A percentile compares a stretch with the other conserved stretches of the same genome.
These are phyloP conservation scores for Cordyceps tenuipes DNA, from an alignment of 2,329 filamentous ascomycete genomes.

Conservation along the genomic window DNA sequence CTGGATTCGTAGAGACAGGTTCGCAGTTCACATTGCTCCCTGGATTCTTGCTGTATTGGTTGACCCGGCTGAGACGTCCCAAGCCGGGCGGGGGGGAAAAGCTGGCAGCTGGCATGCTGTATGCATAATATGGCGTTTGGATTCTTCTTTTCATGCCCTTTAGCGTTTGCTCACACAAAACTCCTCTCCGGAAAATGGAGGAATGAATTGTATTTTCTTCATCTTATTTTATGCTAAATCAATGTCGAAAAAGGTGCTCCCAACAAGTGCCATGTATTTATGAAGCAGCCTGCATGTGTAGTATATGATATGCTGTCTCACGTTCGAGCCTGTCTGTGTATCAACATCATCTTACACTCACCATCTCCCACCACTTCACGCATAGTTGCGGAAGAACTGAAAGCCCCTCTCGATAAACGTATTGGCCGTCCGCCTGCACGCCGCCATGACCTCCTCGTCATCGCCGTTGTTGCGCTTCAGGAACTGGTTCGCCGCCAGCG, in stretches of 20 bases:
- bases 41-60: neutral
- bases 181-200: neutral
- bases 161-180: constrained; percentile 1
- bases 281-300: neutral
- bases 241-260: neutral
- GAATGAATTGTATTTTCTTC: neutral
- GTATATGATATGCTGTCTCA: no score
- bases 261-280: neutral
- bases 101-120: neutral
- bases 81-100: neutral
- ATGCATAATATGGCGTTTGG: neutral
- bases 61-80: neutral
- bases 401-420: neutral
- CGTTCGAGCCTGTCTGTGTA: no score
- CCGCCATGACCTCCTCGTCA: neutral
- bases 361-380: neutral
- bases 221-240: neutral
- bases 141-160: neutral
- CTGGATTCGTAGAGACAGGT: constrained; percentile 31
- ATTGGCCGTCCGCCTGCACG: neutral
- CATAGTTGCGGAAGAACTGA: neutral
- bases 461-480: neutral
- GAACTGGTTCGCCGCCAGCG: neutral
- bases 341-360: no score
- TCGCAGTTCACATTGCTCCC: neutral